Base-by-base conservation (phyloP, 176 grass and related monocot genomes). In the Oryza meridionalis region DNA sequence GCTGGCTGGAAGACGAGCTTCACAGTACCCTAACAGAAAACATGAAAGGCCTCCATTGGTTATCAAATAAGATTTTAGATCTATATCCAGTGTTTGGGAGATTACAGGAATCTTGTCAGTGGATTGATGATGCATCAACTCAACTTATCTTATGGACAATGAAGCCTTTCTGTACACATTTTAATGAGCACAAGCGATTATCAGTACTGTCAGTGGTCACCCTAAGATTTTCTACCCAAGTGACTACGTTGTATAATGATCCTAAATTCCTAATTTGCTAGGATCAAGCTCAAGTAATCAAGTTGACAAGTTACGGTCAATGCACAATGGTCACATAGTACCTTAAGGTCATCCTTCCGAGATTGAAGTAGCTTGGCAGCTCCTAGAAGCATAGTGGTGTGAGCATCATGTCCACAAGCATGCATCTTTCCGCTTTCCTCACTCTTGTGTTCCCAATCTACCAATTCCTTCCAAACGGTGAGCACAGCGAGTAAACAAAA, bases 321-420 rank as follows among this genome's bases (percentile, higher is more conserved):
- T 70, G 2, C 2, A 66, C 25, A 21, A 47, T 49, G 9, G 47
- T 37, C 16, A 11, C 11, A 21, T 33, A 72, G 3, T 90, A 93
- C 91, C 82, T 88, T 90, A 11, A 93, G 21, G 71, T 88, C 45
- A 72, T 70, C 35, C 38, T 90, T 93, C 65, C 13, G 50, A 80
- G 84, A 73, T 7, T 89, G 92, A 82, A 91, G 92, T 64, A 94
- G 61, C 32, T 88, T 90, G 65, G 88, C 92, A 55, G 92, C 86
- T 44, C 92, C 92, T 72, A 94, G 83, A 72, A 94, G 86, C 92
- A 94, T 91, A 1, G 86, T 73, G 19, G 88, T 84, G 86, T 94
- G 92, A 58, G 89, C 79, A 84, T 94, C 92, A 94, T 94, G 92
- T 1, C 88, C 88, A 49, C 92, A 91, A 68, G 92, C 88, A 91